Evolutionary conservation across 2,329 filamentous ascomycete species (phyloP).

Genomic region (Reticulascus tulasneorum): DNA sequence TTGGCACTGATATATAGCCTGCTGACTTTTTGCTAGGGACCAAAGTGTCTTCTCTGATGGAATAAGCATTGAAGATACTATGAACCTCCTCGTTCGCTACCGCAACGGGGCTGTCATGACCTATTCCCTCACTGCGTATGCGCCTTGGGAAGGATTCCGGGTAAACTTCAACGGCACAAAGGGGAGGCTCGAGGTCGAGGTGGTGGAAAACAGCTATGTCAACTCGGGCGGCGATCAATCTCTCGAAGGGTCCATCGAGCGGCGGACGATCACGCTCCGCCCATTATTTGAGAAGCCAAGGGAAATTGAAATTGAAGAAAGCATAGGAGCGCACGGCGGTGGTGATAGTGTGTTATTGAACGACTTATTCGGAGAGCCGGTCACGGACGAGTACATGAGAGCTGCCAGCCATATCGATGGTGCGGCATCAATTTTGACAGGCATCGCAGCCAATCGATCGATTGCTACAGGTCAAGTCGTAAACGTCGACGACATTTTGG

Average conservation of each 20-base stretch:
- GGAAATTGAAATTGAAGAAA: constrained; percentile 49
- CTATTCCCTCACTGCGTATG: constrained; percentile 57
- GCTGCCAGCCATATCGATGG: constrained; percentile 58
- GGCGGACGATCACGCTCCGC: constrained; percentile 43
- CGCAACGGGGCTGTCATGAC: constrained; percentile 53
- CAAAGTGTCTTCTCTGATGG: constrained; percentile 61
- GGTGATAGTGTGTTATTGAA: constrained; percentile 54
- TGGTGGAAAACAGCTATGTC: constrained; percentile 59
- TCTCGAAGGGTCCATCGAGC: constrained; percentile 49
- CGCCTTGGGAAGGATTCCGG: constrained; percentile 59
- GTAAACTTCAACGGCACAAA: constrained; percentile 56
- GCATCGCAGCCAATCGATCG: constrained; percentile 55
- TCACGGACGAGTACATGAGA: constrained; percentile 47
- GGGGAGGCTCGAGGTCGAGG: constrained; percentile 56
- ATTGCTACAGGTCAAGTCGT: constrained; percentile 55
- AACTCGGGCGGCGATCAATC: constrained; percentile 57
- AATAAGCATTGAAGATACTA: constrained; percentile 62
- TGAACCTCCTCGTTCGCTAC: constrained; percentile 57
- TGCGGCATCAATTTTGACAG: constrained; percentile 54
- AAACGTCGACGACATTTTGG: constrained; percentile 48
- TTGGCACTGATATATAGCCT: no score
- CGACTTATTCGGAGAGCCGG: constrained; percentile 52
- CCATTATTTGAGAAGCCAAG: constrained; percentile 53
- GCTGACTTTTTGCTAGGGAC: no score
- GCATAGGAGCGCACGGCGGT: constrained; percentile 55